phyloP scores from a whole-genome alignment of 1,284 basidiomycete species.

The Tetrapyrgos nigripes region DNA sequence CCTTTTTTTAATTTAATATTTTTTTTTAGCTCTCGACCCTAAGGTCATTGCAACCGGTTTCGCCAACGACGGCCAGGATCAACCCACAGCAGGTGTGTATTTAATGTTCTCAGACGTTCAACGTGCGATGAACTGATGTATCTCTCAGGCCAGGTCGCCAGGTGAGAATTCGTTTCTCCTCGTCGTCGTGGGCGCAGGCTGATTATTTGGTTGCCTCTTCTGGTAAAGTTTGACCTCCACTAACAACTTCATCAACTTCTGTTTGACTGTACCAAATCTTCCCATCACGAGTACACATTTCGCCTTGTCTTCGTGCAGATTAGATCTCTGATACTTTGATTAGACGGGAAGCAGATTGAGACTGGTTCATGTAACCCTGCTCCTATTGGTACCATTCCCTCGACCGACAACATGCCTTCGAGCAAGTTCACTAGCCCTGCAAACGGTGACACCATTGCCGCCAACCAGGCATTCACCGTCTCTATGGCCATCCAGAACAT shows the following conservation, averaged over 20 bases:
- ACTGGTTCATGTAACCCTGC: constrained; percentile 19
- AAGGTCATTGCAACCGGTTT: constrained; percentile 49
- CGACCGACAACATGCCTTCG: constrained; percentile 51
- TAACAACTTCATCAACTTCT: constrained; percentile 67
- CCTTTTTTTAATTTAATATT: constrained; percentile 7
- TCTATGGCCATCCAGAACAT: constrained; percentile 52
- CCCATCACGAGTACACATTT: constrained; percentile 23
- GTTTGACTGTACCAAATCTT: constrained; percentile 30
- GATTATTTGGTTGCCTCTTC: constrained; percentile 38
- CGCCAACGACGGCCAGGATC: constrained; percentile 48
- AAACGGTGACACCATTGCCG: constrained; percentile 52
- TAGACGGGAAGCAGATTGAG: constrained; percentile 14
- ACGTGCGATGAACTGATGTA: not conserved
- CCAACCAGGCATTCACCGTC: constrained; percentile 53
- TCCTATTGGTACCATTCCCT: constrained; percentile 16
- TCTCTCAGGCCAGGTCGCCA: constrained; percentile 41
- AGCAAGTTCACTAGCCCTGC: constrained; percentile 57
- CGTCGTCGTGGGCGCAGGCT: constrained; percentile 1
- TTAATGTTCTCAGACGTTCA: not conserved
- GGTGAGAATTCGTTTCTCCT: no score
- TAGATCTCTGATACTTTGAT: not conserved
- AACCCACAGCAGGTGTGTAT: constrained; percentile 14
- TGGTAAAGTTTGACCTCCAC: constrained; percentile 49
- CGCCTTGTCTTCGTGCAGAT: no score
- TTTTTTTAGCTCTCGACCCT: constrained; percentile 43